Percentiles rank a stretch among this genome's conserved stretches.
These are phyloP conservation scores for Candida easanensis DNA, from an alignment of 805 yeast genomes.

Conservation along the genomic window DNA sequence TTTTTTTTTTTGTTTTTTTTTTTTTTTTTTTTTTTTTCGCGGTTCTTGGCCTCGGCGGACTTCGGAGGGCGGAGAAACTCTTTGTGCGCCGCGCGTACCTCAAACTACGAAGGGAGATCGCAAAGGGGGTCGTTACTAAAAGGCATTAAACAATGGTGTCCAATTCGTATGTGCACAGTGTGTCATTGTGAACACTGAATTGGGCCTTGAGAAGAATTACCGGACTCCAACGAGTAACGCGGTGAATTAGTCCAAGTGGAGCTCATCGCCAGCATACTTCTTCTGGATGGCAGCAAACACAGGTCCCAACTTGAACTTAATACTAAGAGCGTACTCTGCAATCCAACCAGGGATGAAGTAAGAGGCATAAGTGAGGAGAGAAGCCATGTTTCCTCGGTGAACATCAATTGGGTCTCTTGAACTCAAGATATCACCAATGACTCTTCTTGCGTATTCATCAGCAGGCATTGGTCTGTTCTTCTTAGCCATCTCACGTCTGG, in stretches of 20 bases:
- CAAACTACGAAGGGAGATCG: no score
- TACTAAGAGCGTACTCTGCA: conserved; percentile 38
- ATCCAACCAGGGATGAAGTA: conserved; percentile 45
- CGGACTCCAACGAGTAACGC: no score
- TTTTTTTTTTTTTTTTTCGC: no score
- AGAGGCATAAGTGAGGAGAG: conserved; percentile 33
- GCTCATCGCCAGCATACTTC: conserved; percentile 15
- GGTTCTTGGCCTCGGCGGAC: no score
- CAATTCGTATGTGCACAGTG: no score
- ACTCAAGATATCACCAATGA: conserved; percentile 48
- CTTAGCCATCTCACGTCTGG: conserved; percentile 57
- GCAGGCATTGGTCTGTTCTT: conserved; percentile 59
- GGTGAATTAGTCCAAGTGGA: conserved; percentile 25
- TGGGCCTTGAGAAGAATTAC: no score
- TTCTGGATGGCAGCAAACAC: conserved; percentile 31
- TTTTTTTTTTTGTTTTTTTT: no score
- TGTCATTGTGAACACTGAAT: no score
- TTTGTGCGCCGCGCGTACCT: no score
- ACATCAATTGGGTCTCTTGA: conserved; percentile 43
- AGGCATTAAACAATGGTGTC: no score
- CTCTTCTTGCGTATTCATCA: conserved; percentile 51
- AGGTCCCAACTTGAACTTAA: conserved; percentile 39
- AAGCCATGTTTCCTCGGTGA: conserved; percentile 53
- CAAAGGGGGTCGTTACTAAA: no score
- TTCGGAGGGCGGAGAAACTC: no score